Conservation (phyloP, 2,329 filamentous ascomycete genomes). For the Monosporascus cannonballus region DNA sequence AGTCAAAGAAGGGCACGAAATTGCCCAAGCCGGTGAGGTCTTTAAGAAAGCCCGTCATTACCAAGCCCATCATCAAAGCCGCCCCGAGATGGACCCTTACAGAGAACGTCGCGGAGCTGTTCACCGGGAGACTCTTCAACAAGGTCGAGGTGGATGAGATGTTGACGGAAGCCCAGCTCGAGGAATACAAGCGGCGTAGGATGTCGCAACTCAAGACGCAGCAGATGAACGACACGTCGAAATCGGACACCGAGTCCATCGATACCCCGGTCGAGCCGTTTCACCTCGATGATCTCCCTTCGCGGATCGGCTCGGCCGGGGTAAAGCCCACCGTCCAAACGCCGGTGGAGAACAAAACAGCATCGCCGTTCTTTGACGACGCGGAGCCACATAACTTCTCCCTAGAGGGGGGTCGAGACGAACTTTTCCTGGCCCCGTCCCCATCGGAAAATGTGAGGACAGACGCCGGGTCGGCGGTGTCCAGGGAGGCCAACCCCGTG, state of each 20-base stretch:
- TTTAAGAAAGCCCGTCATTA: slow-evolving; percentile 16
- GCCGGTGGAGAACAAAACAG: slow-evolving; percentile 20
- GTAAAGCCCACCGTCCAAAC: slow-evolving; percentile 23
- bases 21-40: slow-evolving; percentile 15
- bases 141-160: slow-evolving; percentile 54
- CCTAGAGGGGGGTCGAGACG: slow-evolving; percentile 10
- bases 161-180: slow-evolving; percentile 46
- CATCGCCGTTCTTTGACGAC: slow-evolving; percentile 17
- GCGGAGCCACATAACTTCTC: slow-evolving; percentile 19
- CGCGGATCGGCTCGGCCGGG: slow-evolving; percentile 34
- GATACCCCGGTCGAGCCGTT: slow-evolving; percentile 43
- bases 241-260: slow-evolving; percentile 23
- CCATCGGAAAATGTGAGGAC: slow-evolving; percentile 1
- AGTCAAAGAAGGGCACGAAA: slow-evolving; percentile 32
- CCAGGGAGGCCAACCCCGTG: slow-evolving; percentile 20
- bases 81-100: slow-evolving; percentile 46
- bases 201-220: slow-evolving; percentile 26
- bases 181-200: slow-evolving; percentile 37
- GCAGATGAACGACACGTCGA: slow-evolving; percentile 22
- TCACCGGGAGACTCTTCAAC: slow-evolving; percentile 48
- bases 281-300: slow-evolving; percentile 41
- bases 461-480: slow-evolving; percentile 8
- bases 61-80: slow-evolving; percentile 22
- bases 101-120: slow-evolving; percentile 51
- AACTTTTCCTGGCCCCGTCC: slow-evolving; percentile 2